Evolutionary conservation across 352 stramenopile genomes (phyloP), one percentile per base, ranked within the genome.

Genomic region (Aphanomyces astaci): DNA sequence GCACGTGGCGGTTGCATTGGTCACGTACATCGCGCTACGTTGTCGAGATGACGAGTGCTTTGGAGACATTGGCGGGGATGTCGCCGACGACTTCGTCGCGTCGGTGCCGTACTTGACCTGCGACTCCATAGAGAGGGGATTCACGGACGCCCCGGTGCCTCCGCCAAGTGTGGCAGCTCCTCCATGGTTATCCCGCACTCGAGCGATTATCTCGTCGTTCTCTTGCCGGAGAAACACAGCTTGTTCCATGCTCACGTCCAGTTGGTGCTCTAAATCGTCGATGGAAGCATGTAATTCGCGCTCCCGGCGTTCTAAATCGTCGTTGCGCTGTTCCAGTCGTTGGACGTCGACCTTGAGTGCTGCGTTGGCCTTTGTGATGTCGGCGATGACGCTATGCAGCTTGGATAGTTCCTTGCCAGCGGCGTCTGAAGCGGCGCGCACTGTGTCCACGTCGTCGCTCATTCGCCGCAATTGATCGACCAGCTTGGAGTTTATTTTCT

Each of bases 161-260:
- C 9, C 22, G 13, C 7, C 36, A 15, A 43, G 7, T 15, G 19
- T 19, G 9, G 24, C 4, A 22, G 22, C 51, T 22, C 17, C 22
- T 15, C 51, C 5, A 7, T 11, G 13, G n/a, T 39, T 36, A 11
- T 59, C 51, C 5, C 24, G 51, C 7, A 59, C 22, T 13, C 51
- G 51, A 4, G 5, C 30, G 17, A 59, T 32, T n/a, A 65, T 15
- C 17, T 89, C 81, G 55, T 92, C 81, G 24, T 80, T 84, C 53
- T 92, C 83, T 30, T 90, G 78, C 28, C 77, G 66, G 2, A 92
- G 46, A 65, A 89, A 89, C n/a, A 92, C 78, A 51, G 79, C 82
- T 28, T 89, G 77, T 71, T 90, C 81, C 22, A 82, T 64, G 43
- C 86, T 32, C 25, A 59, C 75, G 32, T 92, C 83, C 3, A 76